A percentile compares a stretch with the other conserved stretches of the same genome.
phyloP scores from a whole-genome alignment of 2,329 filamentous ascomycete genomes.

The Polytolypa hystricis region DNA sequence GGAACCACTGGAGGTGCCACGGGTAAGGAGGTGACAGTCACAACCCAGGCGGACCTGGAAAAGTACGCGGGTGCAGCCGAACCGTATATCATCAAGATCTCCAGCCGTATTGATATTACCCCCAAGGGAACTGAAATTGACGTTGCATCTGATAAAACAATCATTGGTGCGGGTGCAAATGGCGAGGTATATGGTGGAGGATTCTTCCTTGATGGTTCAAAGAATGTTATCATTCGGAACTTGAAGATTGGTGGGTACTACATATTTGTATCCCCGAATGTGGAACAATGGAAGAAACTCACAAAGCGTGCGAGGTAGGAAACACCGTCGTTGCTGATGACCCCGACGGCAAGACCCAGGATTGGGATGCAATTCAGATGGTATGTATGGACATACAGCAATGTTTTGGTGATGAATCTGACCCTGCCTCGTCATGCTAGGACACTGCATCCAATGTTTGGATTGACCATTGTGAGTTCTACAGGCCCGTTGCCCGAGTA shows the following conservation, averaged over 20 bases:
- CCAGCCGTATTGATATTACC: conserved; percentile 1
- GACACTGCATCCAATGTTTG: conserved; percentile 4
- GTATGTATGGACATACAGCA: not conserved
- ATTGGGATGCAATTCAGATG: conserved; percentile 3
- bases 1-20: conserved; percentile 1
- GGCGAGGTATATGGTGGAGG: conserved; percentile 3
- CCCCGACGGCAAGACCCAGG: conserved; percentile 1
- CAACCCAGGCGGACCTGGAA: conserved; percentile 1
- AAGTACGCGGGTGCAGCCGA: conserved; percentile 1
- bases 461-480: conserved; percentile 1
- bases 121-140: conserved; percentile 2
- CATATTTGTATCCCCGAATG: too few species aligned
- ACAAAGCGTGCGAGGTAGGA: too few species aligned
- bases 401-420: not conserved
- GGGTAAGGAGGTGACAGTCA: conserved; percentile 1
- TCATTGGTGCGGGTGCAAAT: not conserved
- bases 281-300: too few species aligned
- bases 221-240: conserved; percentile 4
- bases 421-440: not conserved
- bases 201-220: conserved; percentile 1
- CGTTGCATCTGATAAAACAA: conserved; percentile 2
- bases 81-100: conserved; percentile 4
- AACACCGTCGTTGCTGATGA: conserved; percentile 1
- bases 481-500: not conserved
- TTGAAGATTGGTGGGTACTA: conserved; percentile 1